phyloP scores from a whole-genome alignment of 176 grass and related monocot species.

The Puccinellia tenuiflora region DNA sequence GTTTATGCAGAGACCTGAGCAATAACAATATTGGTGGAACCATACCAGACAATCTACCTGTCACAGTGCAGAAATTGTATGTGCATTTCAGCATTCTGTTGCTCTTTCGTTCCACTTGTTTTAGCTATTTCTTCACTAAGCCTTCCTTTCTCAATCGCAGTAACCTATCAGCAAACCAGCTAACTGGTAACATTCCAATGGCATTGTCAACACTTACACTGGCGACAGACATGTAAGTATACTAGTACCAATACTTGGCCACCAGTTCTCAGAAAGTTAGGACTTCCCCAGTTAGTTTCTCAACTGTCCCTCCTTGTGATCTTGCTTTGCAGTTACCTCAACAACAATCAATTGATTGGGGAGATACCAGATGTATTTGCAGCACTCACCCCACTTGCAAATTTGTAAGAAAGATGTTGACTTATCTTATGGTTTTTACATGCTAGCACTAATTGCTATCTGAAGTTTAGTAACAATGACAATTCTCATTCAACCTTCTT shows the following conservation, averaged over 20 bases:
- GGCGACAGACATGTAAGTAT: conserved; percentile 72
- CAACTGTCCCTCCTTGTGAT: conserved; percentile 7
- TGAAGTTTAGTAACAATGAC: conserved; percentile 12
- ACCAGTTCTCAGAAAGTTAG: not conserved
- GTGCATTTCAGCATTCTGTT: conserved; percentile 6
- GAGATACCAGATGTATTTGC: conserved; percentile 80
- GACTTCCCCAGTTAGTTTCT: conserved; percentile 14
- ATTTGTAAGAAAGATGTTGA: conserved; percentile 58
- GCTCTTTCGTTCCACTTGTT: not conserved
- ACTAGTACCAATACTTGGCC: conserved; percentile 3
- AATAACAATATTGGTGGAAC: conserved; percentile 94
- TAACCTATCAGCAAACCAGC: conserved; percentile 86
- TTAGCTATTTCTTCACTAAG: conserved; percentile 5
- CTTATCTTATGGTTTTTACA: not conserved
- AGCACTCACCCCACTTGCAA: conserved; percentile 56
- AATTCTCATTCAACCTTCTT: conserved; percentile 23
- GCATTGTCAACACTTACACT: conserved; percentile 70
- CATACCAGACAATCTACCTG: conserved; percentile 77
- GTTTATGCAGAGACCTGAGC: conserved; percentile 74
- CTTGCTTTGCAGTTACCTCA: conserved; percentile 65
- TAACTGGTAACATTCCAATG: conserved; percentile 72
- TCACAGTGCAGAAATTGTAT: conserved; percentile 81
- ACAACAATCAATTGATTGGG: conserved; percentile 72
- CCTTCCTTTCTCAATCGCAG: conserved; percentile 39
- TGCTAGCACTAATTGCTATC: conserved; percentile 8